Base-by-base conservation (phyloP, 331 rosid genomes). In the Dryas integrifolia region DNA sequence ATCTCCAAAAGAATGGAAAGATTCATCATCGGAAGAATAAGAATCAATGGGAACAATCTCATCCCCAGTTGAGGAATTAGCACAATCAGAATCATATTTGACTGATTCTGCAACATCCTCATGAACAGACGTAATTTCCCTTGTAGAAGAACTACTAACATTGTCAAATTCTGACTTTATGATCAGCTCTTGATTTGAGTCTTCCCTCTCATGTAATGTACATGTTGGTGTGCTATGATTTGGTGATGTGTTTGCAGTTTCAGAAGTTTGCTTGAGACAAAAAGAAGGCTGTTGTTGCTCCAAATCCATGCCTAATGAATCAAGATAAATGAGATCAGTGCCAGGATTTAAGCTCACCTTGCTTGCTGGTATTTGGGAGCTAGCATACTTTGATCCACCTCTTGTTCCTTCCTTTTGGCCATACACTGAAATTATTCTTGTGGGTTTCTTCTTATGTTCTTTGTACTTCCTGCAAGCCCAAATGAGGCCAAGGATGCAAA, bases 1-100 rank as follows among this genome's bases (percentile, higher is more conserved):
- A 76, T 92, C 89, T 45, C 74, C 87, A 44, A 92, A 65, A 30
- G 99, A 95, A 83, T 92, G 99, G 74, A 95, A 95, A 3, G 97
- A 92, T 79, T 92, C 97, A 67, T 85, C 60, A 59, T 85, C 96
- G 21, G 98, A 89, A 6, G 85, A 79, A 84, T 75, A 76, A 12
- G 72, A 51, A 72, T 80, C 85, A 78, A 69, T 55, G 24, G 84
- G 76, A 70, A 75, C 63, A 74, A 79, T 55, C 62, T 74, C 76
- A 43, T 80, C 87, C 72, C 64, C 79, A 14, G 58, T 67, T 24
- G 86, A 69, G 76, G 79, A 79, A 69, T 70, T 72, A 44, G 59
- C 70, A 53, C 69, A 73, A 50, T 72, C 84, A 77, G 80, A 85
- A 18, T 84, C 90, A 76, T 72, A 73, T 63, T 76, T 82, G 72